Evolutionary conservation across 2,329 filamentous ascomycete genomes (phyloP).

Genomic region (Fusarium dimerum): DNA sequence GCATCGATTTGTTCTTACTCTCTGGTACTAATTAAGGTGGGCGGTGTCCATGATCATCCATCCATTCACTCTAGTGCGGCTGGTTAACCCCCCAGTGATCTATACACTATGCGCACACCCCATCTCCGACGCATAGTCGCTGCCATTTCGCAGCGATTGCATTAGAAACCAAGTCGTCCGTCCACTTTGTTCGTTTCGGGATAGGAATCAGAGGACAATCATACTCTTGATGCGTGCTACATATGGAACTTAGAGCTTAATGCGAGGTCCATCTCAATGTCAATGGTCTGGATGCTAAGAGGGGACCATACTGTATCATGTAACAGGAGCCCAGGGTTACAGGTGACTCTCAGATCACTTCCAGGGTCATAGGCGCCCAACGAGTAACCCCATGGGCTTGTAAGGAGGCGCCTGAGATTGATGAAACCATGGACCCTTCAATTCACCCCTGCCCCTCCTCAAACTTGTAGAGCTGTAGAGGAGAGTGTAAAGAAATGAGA

Average conservation of each 20-base stretch:
- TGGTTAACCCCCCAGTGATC: too few relatives aligned
- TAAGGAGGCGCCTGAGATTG: slow-evolving; percentile 6
- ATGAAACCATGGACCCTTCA: slow-evolving; percentile 10
- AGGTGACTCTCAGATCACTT: not conserved
- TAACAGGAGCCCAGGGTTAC: not conserved
- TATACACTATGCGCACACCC: not conserved
- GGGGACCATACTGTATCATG: not conserved
- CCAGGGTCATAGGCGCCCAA: slow-evolving; percentile 18
- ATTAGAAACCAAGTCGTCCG: not conserved
- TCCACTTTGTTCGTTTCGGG: not conserved
- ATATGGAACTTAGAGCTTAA: too few relatives aligned
- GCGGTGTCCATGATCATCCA: not conserved
- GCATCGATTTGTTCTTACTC: not conserved
- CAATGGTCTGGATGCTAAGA: too few relatives aligned
- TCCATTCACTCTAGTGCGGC: too few relatives aligned
- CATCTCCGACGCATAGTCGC: not conserved
- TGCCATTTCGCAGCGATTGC: not conserved
- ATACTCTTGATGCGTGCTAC: too few relatives aligned
- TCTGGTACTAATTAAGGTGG: not conserved
- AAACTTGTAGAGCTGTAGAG: not conserved
- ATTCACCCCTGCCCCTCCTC: slow-evolving; percentile 16
- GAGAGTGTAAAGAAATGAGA: too few relatives aligned
- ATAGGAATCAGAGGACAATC: not conserved
- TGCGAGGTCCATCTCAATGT: too few relatives aligned
- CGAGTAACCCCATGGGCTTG: slow-evolving; percentile 2